Evolutionary conservation across 2,329 filamentous ascomycete genomes (phyloP).

Genomic region (Parascedosporium putredinis): DNA sequence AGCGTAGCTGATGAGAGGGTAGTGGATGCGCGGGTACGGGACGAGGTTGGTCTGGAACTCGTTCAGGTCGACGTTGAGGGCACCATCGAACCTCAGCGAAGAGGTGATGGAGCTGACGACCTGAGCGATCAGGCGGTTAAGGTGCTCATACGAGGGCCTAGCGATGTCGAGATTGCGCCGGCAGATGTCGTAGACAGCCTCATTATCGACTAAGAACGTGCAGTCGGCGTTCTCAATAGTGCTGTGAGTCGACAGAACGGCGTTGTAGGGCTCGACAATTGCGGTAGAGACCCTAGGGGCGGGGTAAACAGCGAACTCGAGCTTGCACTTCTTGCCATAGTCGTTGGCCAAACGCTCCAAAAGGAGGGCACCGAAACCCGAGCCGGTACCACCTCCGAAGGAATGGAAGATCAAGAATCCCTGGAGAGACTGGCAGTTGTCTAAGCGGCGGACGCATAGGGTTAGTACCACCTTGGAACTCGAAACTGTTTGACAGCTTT

Average conservation of each 20-base stretch:
- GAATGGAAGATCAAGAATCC: constrained; percentile 69
- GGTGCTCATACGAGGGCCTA: constrained; percentile 58
- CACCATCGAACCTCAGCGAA: constrained; percentile 61
- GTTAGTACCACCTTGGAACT: too few relatives aligned
- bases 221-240: constrained; percentile 71
- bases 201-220: constrained; percentile 67
- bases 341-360: constrained; percentile 64
- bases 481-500: too few relatives aligned
- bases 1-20: constrained; percentile 63
- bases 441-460: constrained; percentile 23
- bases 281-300: constrained; percentile 59
- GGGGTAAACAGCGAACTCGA: constrained; percentile 64
- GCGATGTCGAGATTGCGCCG: constrained; percentile 60
- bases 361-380: constrained; percentile 61
- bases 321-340: constrained; percentile 69
- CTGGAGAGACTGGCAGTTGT: constrained; percentile 64
- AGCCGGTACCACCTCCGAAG: constrained; percentile 62
- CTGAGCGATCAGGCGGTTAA: constrained; percentile 64
- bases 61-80: constrained; percentile 64
- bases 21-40: constrained; percentile 64
- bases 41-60: constrained; percentile 72
- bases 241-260: constrained; percentile 63
- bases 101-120: constrained; percentile 67
- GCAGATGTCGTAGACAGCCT: constrained; percentile 68
- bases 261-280: constrained; percentile 66